Conservation (phyloP, 2,329 filamentous ascomycete species). For the Thermothelomyces thermophilus region DNA sequence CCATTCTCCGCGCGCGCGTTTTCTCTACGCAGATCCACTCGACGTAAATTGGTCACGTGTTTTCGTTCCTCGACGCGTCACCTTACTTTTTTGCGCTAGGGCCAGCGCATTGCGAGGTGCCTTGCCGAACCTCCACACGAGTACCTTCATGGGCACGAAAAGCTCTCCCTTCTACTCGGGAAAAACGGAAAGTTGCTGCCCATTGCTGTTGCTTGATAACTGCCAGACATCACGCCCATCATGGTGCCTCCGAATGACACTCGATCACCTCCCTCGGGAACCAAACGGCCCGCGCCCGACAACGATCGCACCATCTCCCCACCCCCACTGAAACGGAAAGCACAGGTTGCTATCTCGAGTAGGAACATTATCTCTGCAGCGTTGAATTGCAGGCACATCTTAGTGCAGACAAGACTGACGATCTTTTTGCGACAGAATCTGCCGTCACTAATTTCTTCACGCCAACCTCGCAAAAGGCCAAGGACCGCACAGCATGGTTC, state of each 20-base stretch:
- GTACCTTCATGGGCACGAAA: neutral
- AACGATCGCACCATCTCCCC: constrained; percentile 44
- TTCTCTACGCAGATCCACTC: too few relatives aligned
- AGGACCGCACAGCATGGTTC: constrained; percentile 67
- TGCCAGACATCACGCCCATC: neutral
- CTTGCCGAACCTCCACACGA: neutral
- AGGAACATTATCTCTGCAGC: too few relatives aligned
- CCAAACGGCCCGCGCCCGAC: constrained; percentile 23
- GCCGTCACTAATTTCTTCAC: constrained; percentile 83
- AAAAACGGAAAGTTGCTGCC: neutral
- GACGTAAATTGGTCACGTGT: constrained; percentile 4
- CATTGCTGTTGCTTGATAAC: neutral
- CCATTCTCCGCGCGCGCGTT: too few relatives aligned
- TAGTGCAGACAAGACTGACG: neutral
- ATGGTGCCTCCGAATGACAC: constrained; percentile 6
- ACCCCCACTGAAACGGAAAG: constrained; percentile 46
- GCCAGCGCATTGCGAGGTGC: too few relatives aligned
- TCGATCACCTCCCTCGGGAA: neutral
- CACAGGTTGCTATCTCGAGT: constrained; percentile 48
- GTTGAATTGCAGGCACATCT: too few relatives aligned
- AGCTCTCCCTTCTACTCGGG: too few relatives aligned
- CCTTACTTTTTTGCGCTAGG: neutral
- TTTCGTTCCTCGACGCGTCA: constrained; percentile 13
- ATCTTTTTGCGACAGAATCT: constrained; percentile 43
- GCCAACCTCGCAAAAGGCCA: constrained; percentile 75